Percentiles rank a stretch among this genome's conserved stretches.
These are phyloP conservation scores for Lolium rigidum DNA, from an alignment of 176 grass and related monocot genomes.

Conservation along the genomic window DNA sequence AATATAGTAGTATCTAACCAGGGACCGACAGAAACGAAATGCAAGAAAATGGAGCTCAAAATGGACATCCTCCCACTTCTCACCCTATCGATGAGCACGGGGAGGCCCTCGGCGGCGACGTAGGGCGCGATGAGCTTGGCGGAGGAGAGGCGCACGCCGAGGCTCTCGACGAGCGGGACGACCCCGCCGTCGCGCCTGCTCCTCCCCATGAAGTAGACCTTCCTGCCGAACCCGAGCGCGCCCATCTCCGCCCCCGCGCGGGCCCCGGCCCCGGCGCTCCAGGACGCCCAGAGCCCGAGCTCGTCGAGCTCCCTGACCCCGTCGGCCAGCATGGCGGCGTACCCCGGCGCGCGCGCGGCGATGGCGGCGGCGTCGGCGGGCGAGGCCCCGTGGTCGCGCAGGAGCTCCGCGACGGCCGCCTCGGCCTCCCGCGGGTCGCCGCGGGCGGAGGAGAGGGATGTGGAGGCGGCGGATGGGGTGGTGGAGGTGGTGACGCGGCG, in stretches of 20 bases:
- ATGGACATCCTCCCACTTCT: neutral
- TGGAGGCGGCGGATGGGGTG: no score
- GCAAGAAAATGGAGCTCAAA: no score
- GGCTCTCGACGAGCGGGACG: conserved; percentile 80
- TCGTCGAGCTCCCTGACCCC: conserved; percentile 79
- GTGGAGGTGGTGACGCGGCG: neutral
- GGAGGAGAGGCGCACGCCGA: conserved; percentile 55
- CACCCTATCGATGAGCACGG: conserved; percentile 71
- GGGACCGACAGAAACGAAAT: no score
- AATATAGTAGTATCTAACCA: no score
- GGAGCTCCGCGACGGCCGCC: conserved; percentile 57
- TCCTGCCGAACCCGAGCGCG: conserved; percentile 68
- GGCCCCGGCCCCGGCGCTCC: conserved; percentile 51
- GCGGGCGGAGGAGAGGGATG: neutral
- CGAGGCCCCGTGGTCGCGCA: conserved; percentile 61
- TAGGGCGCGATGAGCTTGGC: conserved; percentile 78
- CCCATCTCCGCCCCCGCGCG: conserved; percentile 46
- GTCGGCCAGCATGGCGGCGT: conserved; percentile 73
- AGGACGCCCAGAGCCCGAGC: conserved; percentile 76
- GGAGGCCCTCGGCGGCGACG: conserved; percentile 53
- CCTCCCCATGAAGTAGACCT: conserved; percentile 91
- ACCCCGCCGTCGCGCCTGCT: conserved; percentile 73
- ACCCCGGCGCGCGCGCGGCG: conserved; percentile 57
- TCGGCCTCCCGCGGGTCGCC: conserved; percentile 43
- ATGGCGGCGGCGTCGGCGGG: conserved; percentile 52